These are phyloP conservation scores for Mycosarcoma maydis DNA, from an alignment of 1,284 basidiomycete species.

Conservation along the genomic window DNA sequence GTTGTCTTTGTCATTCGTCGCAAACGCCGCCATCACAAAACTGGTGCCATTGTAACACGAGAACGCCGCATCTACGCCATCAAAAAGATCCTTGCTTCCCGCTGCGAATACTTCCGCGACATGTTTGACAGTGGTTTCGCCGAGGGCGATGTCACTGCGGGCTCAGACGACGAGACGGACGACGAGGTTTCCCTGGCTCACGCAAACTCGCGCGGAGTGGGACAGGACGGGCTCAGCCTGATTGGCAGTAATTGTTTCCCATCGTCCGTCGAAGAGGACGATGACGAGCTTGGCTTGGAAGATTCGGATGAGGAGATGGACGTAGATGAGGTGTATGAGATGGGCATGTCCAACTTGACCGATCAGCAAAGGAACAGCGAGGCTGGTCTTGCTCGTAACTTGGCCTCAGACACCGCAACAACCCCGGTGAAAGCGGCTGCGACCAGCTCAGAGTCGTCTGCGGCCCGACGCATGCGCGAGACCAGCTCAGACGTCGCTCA, in stretches of 20 bases:
- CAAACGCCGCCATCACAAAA: slow-evolving; percentile 30
- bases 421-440: background rate
- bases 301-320: slow-evolving; percentile 48
- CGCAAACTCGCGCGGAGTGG: slow-evolving; percentile 15
- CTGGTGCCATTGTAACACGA: slow-evolving; percentile 31
- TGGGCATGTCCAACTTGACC: slow-evolving; percentile 27
- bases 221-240: slow-evolving; percentile 27
- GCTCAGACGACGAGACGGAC: slow-evolving; percentile 48
- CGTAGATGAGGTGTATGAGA: slow-evolving; percentile 27
- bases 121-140: slow-evolving; percentile 64
- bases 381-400: slow-evolving; percentile 1
- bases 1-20: slow-evolving; percentile 54
- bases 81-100: slow-evolving; percentile 67
- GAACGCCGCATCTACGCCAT: slow-evolving; percentile 66
- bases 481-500: slow-evolving; percentile 30
- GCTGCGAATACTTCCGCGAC: slow-evolving; percentile 67
- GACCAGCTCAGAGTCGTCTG: slow-evolving; percentile 2
- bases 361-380: slow-evolving; percentile 20
- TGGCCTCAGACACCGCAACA: background rate
- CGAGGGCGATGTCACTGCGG: slow-evolving; percentile 58
- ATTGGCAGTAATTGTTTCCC: slow-evolving; percentile 10
- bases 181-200: slow-evolving; percentile 7
- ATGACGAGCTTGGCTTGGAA: slow-evolving; percentile 40
- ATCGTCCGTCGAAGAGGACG: slow-evolving; percentile 22
- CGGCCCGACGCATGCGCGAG: slow-evolving; percentile 20